These are phyloP conservation scores for Gloeophyllum trabeum DNA, from an alignment of 768 basidiomycete genomes.

Conservation along the genomic window DNA sequence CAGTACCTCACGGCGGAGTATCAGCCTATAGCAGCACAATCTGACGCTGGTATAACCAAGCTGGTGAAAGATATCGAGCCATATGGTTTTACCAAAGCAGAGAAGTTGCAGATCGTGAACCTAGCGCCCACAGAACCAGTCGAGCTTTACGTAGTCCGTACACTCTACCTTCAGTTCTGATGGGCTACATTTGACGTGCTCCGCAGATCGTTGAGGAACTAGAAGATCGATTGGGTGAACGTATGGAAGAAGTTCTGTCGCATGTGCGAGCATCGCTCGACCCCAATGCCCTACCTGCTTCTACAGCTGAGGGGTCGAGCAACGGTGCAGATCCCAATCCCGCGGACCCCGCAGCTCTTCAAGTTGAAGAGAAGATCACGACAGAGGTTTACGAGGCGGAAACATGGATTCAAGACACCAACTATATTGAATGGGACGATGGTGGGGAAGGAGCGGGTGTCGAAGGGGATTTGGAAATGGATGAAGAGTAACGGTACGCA, in stretches of 20 bases:
- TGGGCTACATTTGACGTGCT: neutral
- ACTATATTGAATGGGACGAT: slow-evolving; percentile 55
- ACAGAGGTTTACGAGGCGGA: slow-evolving; percentile 15
- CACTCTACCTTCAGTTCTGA: slow-evolving; percentile 1
- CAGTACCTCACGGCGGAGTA: slow-evolving; percentile 70
- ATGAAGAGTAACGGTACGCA: slow-evolving; percentile 46
- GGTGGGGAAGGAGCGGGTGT: slow-evolving; percentile 53
- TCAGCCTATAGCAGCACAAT: slow-evolving; percentile 60
- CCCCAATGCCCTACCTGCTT: neutral
- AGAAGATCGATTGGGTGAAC: slow-evolving; percentile 67
- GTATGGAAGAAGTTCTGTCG: slow-evolving; percentile 54
- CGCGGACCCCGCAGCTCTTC: slow-evolving; percentile 11
- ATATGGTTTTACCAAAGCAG: slow-evolving; percentile 76
- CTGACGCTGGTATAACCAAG: slow-evolving; percentile 45
- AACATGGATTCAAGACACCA: slow-evolving; percentile 28
- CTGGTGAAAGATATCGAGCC: slow-evolving; percentile 59
- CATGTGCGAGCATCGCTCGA: slow-evolving; percentile 37
- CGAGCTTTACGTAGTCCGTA: slow-evolving; percentile 80
- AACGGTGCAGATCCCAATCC: slow-evolving; percentile 13
- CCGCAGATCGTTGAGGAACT: slow-evolving; percentile 86
- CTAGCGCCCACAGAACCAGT: slow-evolving; percentile 73
- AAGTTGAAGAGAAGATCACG: slow-evolving; percentile 2
- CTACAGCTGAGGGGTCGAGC: neutral
- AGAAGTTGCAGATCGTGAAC: slow-evolving; percentile 90
- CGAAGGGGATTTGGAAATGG: slow-evolving; percentile 64